These are phyloP conservation scores for Ramaria rubella DNA, from an alignment of 768 basidiomycete genomes.

Conservation along the genomic window DNA sequence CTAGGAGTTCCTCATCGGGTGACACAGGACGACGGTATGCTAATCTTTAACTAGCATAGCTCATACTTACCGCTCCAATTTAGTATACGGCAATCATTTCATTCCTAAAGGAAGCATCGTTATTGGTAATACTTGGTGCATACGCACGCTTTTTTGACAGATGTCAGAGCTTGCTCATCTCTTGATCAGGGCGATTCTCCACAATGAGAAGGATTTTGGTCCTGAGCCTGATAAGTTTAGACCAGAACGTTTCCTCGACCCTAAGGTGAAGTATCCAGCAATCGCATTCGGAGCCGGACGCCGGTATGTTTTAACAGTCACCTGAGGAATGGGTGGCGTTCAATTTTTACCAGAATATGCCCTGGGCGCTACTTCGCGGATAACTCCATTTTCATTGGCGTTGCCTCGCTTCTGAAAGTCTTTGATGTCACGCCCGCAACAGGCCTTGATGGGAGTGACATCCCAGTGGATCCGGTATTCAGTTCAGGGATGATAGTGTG, in stretches of 20 bases:
- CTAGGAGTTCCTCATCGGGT: constrained; percentile 6
- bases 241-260: constrained; percentile 45
- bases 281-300: constrained; percentile 3
- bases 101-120: constrained; percentile 5
- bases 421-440: constrained; percentile 11
- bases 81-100: constrained; percentile 6
- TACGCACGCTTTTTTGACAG: not conserved
- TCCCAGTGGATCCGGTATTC: constrained; percentile 12
- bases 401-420: constrained; percentile 13
- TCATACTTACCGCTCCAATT: too few relatives aligned
- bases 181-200: constrained; percentile 36
- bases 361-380: constrained; percentile 14
- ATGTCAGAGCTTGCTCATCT: not conserved
- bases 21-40: constrained; percentile 11
- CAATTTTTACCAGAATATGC: constrained; percentile 8
- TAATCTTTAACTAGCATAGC: too few relatives aligned
- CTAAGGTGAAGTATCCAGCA: not conserved
- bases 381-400: constrained; percentile 7
- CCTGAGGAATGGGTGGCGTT: not conserved
- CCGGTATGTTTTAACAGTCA: constrained; percentile 1
- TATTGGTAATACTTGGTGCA: constrained; percentile 6
- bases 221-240: constrained; percentile 44
- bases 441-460: constrained; percentile 29
- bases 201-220: constrained; percentile 40
- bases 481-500: not conserved